Evolutionary conservation across 768 basidiomycete species (phyloP).

Genomic region (Pleurotus eryngii): DNA sequence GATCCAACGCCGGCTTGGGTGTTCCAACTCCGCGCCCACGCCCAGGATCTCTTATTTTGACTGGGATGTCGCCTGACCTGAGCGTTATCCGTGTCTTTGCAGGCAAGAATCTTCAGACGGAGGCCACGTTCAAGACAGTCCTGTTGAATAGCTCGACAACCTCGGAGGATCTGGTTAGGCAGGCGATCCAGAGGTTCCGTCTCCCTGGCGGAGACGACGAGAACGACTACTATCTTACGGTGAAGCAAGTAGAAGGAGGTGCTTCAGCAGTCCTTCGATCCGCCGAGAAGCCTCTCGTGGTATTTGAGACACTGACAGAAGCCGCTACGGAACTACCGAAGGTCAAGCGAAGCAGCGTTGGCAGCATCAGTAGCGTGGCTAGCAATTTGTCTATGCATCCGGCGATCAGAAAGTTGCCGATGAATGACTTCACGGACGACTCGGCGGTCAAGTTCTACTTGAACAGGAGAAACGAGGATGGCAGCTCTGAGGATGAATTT

Average conservation of each 20-base stretch:
- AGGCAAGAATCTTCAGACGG: slow-evolving; percentile 84
- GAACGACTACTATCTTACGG: slow-evolving; percentile 80
- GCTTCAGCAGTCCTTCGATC: slow-evolving; percentile 71
- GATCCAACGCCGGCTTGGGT: slow-evolving; percentile 45
- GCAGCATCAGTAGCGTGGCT: slow-evolving; percentile 90
- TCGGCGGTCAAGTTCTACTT: slow-evolving; percentile 96
- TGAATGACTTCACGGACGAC: slow-evolving; percentile 98
- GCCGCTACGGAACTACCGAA: slow-evolving; percentile 79
- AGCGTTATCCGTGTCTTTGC: slow-evolving; percentile 97
- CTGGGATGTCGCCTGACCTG: slow-evolving; percentile 67
- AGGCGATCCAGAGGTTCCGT: slow-evolving; percentile 93
- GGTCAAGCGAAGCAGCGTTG: slow-evolving; percentile 90
- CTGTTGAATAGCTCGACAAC: slow-evolving; percentile 86
- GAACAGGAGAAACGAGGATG: slow-evolving; percentile 50
- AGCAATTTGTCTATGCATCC: slow-evolving; percentile 94
- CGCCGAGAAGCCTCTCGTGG: slow-evolving; percentile 78
- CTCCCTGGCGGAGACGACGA: slow-evolving; percentile 60
- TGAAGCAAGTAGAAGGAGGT: slow-evolving; percentile 91
- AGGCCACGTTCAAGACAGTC: slow-evolving; percentile 98
- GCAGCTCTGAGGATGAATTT: slow-evolving; percentile 16
- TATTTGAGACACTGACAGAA: slow-evolving; percentile 84
- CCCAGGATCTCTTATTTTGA: slow-evolving; percentile 75
- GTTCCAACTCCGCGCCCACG: slow-evolving; percentile 56
- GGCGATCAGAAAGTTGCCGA: slow-evolving; percentile 88
- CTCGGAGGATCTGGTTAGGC: slow-evolving; percentile 78